Percentiles rank a stretch among this genome's conserved stretches.
Conservation (phyloP, 169 alveolate genomes). For the Cardiosporidium cionae region DNA sequence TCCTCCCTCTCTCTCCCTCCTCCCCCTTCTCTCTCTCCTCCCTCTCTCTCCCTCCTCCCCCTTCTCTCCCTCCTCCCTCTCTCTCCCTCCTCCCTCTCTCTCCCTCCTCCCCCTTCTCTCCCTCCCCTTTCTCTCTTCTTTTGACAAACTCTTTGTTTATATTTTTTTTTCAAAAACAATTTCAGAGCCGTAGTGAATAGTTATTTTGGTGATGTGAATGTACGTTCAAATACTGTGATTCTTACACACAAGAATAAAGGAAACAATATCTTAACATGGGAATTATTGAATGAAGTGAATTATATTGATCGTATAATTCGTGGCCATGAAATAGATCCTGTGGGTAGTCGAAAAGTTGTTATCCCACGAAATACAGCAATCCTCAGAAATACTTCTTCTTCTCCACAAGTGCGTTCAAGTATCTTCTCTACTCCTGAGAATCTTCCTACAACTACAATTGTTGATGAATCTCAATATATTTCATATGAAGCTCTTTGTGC, state of each 20-base stretch:
- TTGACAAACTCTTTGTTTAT: too few relatives aligned
- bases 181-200: slow-evolving; percentile 37
- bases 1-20: too few relatives aligned
- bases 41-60: too few relatives aligned
- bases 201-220: slow-evolving; percentile 41
- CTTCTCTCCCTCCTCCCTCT: too few relatives aligned
- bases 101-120: too few relatives aligned
- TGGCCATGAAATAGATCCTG: slow-evolving; percentile 57
- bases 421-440: slow-evolving; percentile 1
- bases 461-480: slow-evolving; percentile 33
- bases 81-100: too few relatives aligned
- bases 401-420: neutral
- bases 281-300: slow-evolving; percentile 41
- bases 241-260: slow-evolving; percentile 39
- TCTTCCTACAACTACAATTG: neutral
- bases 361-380: slow-evolving; percentile 25
- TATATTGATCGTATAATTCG: slow-evolving; percentile 47
- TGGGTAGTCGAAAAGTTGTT: slow-evolving; percentile 44
- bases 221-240: slow-evolving; percentile 40
- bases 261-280: slow-evolving; percentile 55
- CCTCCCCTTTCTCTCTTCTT: too few relatives aligned
- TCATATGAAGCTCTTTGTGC: slow-evolving; percentile 50
- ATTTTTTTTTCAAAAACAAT: too few relatives aligned
- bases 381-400: neutral
- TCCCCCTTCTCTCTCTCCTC: too few relatives aligned